phyloP scores from a whole-genome alignment of 1,139 yeast genomes.

The Zhuliangozyma blackwelliae region DNA sequence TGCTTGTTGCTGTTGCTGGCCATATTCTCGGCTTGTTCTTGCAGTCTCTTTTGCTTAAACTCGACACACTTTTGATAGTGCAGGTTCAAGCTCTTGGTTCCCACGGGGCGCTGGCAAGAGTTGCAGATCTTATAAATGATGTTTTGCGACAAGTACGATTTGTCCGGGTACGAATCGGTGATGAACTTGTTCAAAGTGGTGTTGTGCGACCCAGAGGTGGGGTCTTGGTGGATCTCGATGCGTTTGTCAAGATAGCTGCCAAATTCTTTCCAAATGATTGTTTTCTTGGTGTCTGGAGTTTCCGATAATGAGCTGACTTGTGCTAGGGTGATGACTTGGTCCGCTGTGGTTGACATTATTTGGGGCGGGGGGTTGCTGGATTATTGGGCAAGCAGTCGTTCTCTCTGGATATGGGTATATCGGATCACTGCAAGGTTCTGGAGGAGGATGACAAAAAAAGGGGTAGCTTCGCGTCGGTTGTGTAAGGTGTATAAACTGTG shows the following conservation, averaged over 20 bases:
- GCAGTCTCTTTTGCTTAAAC: slow-evolving; percentile 39
- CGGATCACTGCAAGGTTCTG: too few relatives aligned
- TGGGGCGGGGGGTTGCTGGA: too few relatives aligned
- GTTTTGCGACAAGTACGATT: slow-evolving; percentile 40
- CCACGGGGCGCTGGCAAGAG: slow-evolving; percentile 61
- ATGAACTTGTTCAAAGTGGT: slow-evolving; percentile 13
- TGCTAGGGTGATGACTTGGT: slow-evolving; percentile 28
- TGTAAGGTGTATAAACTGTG: too few relatives aligned
- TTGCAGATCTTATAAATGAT: slow-evolving; percentile 62
- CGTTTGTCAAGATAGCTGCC: slow-evolving; percentile 52
- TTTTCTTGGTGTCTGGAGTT: slow-evolving; percentile 11
- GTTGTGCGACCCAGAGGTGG: slow-evolving; percentile 6
- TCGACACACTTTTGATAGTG: slow-evolving; percentile 50
- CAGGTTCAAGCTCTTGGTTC: slow-evolving; percentile 38
- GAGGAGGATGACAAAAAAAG: too few relatives aligned
- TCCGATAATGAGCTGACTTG: slow-evolving; percentile 20
- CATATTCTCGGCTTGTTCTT: slow-evolving; percentile 17
- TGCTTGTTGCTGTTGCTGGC: slow-evolving; percentile 13
- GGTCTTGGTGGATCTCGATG: neutral
- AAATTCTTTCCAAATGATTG: slow-evolving; percentile 55
- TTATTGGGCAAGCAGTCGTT: too few relatives aligned
- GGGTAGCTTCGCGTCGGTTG: too few relatives aligned
- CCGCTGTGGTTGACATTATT: slow-evolving; percentile 26
- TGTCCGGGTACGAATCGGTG: slow-evolving; percentile 23
- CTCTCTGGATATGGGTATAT: too few relatives aligned